These are phyloP conservation scores for Candida palmyrensis DNA, from an alignment of 805 yeast species.

Conservation along the genomic window DNA sequence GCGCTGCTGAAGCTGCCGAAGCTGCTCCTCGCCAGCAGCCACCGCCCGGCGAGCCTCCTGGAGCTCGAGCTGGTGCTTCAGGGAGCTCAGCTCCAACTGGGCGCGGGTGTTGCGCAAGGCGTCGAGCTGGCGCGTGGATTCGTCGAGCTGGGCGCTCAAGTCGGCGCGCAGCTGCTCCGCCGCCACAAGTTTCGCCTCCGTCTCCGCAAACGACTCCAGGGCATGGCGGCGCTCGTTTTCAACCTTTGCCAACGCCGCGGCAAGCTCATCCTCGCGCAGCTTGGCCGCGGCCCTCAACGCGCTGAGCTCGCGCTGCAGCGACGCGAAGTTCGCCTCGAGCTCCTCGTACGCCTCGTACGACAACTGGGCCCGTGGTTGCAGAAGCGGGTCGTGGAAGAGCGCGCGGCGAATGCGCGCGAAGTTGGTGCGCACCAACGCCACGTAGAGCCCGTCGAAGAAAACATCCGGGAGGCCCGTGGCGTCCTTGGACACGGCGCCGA, in stretches of 20 bases:
- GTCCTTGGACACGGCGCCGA: slow-evolving; percentile 55
- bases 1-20: slow-evolving; percentile 26
- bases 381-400: slow-evolving; percentile 64
- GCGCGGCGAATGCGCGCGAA: slow-evolving; percentile 62
- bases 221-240: slow-evolving; percentile 9
- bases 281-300: slow-evolving; percentile 15
- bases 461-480: slow-evolving; percentile 81
- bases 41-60: slow-evolving; percentile 24
- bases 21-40: slow-evolving; percentile 16
- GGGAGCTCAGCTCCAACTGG: slow-evolving; percentile 24
- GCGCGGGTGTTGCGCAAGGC: slow-evolving; percentile 25
- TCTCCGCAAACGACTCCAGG: slow-evolving; percentile 10
- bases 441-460: slow-evolving; percentile 62
- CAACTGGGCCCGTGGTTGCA: slow-evolving; percentile 64
- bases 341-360: slow-evolving; percentile 57
- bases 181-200: slow-evolving; percentile 13
- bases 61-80: slow-evolving; percentile 24
- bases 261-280: slow-evolving; percentile 15
- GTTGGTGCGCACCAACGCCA: slow-evolving; percentile 64
- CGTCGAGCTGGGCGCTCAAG: slow-evolving; percentile 15
- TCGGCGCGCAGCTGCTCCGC: slow-evolving; percentile 16
- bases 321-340: slow-evolving; percentile 31
- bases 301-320: slow-evolving; percentile 18
- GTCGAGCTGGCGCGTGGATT: slow-evolving; percentile 15
- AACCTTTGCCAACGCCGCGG: slow-evolving; percentile 13